phyloP scores from a whole-genome alignment of 2,329 filamentous ascomycete species.

The Coniochaeta sp. region DNA sequence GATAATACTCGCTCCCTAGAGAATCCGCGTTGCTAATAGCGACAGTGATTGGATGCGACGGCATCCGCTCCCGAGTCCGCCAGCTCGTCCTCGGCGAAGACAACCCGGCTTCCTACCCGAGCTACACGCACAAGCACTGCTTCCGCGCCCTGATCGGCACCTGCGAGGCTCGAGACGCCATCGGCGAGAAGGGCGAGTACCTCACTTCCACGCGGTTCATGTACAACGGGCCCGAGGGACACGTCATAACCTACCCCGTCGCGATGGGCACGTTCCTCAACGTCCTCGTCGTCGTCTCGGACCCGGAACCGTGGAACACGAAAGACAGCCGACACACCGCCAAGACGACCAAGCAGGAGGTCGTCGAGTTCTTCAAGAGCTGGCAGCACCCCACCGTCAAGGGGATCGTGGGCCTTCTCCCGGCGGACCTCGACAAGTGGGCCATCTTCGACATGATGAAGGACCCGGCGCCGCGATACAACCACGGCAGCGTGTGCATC shows the following conservation, averaged over 20 bases:
- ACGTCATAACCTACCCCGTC: conserved; percentile 56
- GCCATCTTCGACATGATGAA: conserved; percentile 45
- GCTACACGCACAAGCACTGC: conserved; percentile 52
- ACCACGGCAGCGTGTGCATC: conserved; percentile 34
- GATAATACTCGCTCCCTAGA: background rate
- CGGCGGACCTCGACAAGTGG: conserved; percentile 39
- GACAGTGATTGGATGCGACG: conserved; percentile 55
- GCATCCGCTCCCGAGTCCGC: conserved; percentile 51
- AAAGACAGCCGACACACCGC: conserved; percentile 21
- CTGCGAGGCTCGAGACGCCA: conserved; percentile 35
- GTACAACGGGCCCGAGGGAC: conserved; percentile 49
- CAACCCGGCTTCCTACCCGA: conserved; percentile 20
- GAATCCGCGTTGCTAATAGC: background rate
- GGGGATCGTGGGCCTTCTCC: conserved; percentile 32
- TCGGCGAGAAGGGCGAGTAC: conserved; percentile 34
- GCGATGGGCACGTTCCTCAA: conserved; percentile 49
- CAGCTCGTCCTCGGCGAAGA: conserved; percentile 33
- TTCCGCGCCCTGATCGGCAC: conserved; percentile 58
- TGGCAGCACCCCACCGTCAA: conserved; percentile 31
- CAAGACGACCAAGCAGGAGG: conserved; percentile 29
- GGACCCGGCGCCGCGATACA: conserved; percentile 34
- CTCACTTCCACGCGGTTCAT: conserved; percentile 42
- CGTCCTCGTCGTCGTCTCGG: conserved; percentile 38
- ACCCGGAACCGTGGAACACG: conserved; percentile 18
- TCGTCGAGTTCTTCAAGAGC: conserved; percentile 27